Conservation (phyloP, 768 basidiomycete species). For the Mycena epipterygia region DNA sequence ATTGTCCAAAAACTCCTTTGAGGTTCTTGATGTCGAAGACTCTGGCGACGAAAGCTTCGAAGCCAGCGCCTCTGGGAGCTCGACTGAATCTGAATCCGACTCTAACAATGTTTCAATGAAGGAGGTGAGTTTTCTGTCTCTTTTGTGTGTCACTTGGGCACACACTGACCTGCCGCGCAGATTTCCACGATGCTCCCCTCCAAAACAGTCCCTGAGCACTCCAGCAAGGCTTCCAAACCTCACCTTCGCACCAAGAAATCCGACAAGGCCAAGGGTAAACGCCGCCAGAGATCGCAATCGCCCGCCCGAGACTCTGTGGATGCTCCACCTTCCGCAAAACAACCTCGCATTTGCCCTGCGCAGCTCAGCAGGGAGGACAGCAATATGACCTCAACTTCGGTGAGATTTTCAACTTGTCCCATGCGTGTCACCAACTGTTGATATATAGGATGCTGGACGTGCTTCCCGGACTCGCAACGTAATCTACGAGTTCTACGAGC, state of each 20-base stretch:
- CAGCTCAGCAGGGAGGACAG: background rate
- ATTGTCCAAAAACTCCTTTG: background rate
- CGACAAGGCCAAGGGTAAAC: slow-evolving; percentile 4
- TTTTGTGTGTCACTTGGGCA: background rate
- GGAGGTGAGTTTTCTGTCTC: background rate
- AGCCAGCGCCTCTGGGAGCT: background rate
- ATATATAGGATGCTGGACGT: too few species aligned
- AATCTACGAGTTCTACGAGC: slow-evolving; percentile 33
- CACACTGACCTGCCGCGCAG: background rate
- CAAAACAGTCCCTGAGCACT: slow-evolving; percentile 1
- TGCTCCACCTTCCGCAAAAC: background rate
- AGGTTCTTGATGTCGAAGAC: background rate
- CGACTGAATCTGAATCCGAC: background rate
- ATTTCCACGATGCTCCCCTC: slow-evolving; percentile 10
- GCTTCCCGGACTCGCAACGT: background rate
- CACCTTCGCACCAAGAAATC: slow-evolving; percentile 1
- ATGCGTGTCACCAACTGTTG: background rate
- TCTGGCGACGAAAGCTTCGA: slow-evolving; percentile 4
- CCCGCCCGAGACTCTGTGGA: background rate
- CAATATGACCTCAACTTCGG: background rate
- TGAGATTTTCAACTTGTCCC: background rate
- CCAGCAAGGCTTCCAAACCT: background rate
- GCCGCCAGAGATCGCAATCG: background rate
- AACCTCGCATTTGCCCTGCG: background rate
- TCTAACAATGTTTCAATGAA: background rate